Evolutionary conservation across 805 yeast species (phyloP).

Genomic region (Kluyveromyces siamensis): DNA sequence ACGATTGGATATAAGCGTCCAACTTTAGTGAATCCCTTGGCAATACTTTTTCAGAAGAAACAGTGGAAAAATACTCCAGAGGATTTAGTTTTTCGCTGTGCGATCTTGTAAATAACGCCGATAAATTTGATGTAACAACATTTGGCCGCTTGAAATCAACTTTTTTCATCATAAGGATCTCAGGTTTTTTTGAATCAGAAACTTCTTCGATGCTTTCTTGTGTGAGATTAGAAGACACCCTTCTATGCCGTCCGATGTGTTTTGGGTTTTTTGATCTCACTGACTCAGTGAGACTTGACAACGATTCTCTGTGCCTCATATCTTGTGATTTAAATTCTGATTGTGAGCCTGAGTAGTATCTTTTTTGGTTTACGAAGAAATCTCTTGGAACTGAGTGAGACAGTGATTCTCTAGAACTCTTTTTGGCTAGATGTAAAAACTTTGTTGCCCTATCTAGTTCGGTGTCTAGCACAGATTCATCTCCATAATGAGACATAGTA

Average conservation of each 20-base stretch:
- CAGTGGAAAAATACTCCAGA: constrained; percentile 25
- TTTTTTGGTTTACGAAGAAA: background rate
- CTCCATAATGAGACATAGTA: constrained; percentile 16
- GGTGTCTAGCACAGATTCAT: constrained; percentile 18
- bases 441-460: constrained; percentile 17
- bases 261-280: background rate
- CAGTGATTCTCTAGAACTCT: background rate
- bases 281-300: background rate
- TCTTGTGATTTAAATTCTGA: background rate
- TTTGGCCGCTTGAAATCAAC: background rate
- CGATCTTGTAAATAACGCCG: constrained; percentile 18
- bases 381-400: constrained; percentile 2
- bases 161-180: background rate
- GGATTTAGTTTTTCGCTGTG: constrained; percentile 13
- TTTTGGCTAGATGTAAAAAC: background rate
- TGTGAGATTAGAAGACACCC: background rate
- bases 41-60: constrained; percentile 24
- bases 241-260: background rate
- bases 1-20: constrained; percentile 21
- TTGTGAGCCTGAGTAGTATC: background rate
- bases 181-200: background rate
- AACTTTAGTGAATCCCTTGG: constrained; percentile 17
- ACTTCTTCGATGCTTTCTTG: background rate
- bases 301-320: background rate
- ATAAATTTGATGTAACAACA: constrained; percentile 29